Percentiles rank a stretch among this genome's conserved stretches.
Conservation (phyloP, 2,329 filamentous ascomycete genomes). For the Zasmidium angulare region DNA sequence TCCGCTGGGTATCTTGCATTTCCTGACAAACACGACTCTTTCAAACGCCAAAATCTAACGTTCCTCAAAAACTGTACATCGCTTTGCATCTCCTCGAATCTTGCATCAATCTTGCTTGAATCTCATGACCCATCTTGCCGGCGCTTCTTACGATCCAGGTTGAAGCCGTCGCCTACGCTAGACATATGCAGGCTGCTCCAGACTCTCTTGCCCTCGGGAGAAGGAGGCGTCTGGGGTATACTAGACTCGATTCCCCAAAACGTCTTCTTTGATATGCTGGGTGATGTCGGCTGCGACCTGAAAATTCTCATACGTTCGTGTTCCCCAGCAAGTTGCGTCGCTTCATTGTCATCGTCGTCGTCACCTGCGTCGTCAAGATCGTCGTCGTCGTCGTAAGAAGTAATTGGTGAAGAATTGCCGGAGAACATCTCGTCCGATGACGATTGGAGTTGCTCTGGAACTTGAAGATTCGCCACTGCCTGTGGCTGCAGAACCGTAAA, state of each 20-base stretch:
- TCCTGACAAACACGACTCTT: not conserved
- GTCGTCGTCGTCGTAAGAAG: constrained; percentile 24
- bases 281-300: constrained; percentile 22
- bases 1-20: not conserved
- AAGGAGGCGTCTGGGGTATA: constrained; percentile 9
- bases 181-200: constrained; percentile 21
- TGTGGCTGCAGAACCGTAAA: not conserved
- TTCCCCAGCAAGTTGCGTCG: not conserved
- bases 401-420: constrained; percentile 23
- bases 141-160: not conserved
- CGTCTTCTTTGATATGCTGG: constrained; percentile 22
- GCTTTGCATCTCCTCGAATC: not conserved
- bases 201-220: constrained; percentile 14
- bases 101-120: not conserved
- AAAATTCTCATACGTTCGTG: constrained; percentile 18
- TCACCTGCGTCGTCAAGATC: constrained; percentile 10
- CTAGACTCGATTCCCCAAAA: constrained; percentile 12
- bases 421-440: constrained; percentile 24
- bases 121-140: not conserved
- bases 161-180: constrained; percentile 2
- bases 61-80: not conserved
- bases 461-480: not conserved
- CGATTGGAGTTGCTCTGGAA: constrained; percentile 12
- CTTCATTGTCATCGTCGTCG: constrained; percentile 7
- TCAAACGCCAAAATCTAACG: not conserved